Percentiles rank a stretch among this genome's conserved stretches.
phyloP scores from a whole-genome alignment of 225 moss, liverwort and hornwort genomes.

The Bryoerythrophyllum caledonicum region DNA sequence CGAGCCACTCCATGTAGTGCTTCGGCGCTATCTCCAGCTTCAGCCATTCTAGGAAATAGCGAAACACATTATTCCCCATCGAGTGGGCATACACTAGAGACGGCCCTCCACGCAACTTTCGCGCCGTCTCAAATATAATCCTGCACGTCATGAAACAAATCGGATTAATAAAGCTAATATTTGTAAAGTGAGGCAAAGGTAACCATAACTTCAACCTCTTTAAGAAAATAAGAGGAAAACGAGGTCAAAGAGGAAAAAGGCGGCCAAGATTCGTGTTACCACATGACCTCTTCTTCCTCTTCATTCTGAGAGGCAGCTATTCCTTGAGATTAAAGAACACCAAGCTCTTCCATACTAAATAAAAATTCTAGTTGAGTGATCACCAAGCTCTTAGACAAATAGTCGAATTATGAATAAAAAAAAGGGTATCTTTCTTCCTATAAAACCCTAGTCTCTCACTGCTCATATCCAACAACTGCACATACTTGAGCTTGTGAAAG shows the following conservation, averaged over 20 bases:
- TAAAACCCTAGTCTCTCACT: slow-evolving; percentile 19
- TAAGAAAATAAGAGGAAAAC: no score
- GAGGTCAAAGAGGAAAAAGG: no score
- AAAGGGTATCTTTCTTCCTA: no score
- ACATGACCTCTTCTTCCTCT: no score
- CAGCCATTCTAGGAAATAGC: slow-evolving; percentile 98
- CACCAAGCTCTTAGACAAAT: no score
- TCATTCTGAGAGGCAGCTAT: no score
- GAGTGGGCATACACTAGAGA: slow-evolving; percentile 97
- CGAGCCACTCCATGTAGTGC: slow-evolving; percentile 86
- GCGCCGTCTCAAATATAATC: slow-evolving; percentile 90
- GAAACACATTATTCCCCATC: slow-evolving; percentile 93
- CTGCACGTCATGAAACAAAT: slow-evolving; percentile 35
- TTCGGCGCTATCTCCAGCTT: slow-evolving; percentile 92
- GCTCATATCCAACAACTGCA: slow-evolving; percentile 10
- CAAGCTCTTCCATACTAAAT: no score
- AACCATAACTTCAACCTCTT: no score
- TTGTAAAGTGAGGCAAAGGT: neutral
- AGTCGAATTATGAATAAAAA: no score
- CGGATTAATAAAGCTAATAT: slow-evolving; percentile 2
- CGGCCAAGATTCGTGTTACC: no score
- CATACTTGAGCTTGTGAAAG: slow-evolving; percentile 95
- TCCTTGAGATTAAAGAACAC: no score
- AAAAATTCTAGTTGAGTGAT: no score
- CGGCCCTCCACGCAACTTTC: slow-evolving; percentile 90